A percentile compares a stretch with the other conserved stretches of the same genome.
Evolutionary conservation across 345 rosid genomes (phyloP).

Genomic region (Clarkia xantiana): DNA sequence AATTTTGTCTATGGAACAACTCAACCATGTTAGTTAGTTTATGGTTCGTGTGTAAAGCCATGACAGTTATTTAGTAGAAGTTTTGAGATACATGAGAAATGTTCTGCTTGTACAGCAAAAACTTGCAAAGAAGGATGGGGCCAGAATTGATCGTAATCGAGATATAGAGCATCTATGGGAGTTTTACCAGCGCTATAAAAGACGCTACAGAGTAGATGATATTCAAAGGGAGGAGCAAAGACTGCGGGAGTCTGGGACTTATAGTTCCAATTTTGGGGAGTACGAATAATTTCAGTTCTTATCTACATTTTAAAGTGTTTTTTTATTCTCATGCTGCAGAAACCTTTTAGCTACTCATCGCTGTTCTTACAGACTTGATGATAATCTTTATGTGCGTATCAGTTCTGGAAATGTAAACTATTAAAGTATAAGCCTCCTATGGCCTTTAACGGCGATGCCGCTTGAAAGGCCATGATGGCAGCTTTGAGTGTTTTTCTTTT

Average conservation of each 20-base stretch:
- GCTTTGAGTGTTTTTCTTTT: too few species aligned
- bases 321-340: too few species aligned
- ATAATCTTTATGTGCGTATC: too few species aligned
- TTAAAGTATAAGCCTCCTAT: too few species aligned
- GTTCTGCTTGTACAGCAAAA: constrained; percentile 63
- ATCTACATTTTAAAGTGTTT: too few species aligned
- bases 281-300: constrained; percentile 24
- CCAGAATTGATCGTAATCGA: constrained; percentile 55
- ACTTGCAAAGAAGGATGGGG: constrained; percentile 77
- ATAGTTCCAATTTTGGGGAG: constrained; percentile 66
- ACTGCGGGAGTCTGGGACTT: constrained; percentile 71
- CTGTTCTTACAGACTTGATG: too few species aligned
- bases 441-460: too few species aligned
- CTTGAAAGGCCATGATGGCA: too few species aligned
- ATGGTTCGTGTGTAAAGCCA: background rate
- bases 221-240: constrained; percentile 69
- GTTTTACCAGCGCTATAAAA: constrained; percentile 65
- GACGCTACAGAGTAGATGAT: constrained; percentile 68
- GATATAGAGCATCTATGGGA: constrained; percentile 79
- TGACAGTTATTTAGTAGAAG: background rate
- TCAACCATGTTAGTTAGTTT: too few species aligned
- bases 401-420: too few species aligned
- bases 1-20: background rate
- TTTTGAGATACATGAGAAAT: background rate
- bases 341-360: too few species aligned